Evolutionary conservation across 176 grass and related monocot genomes (phyloP), one percentile per base, ranked within the genome.

Genomic region (Themeda triandra): DNA sequence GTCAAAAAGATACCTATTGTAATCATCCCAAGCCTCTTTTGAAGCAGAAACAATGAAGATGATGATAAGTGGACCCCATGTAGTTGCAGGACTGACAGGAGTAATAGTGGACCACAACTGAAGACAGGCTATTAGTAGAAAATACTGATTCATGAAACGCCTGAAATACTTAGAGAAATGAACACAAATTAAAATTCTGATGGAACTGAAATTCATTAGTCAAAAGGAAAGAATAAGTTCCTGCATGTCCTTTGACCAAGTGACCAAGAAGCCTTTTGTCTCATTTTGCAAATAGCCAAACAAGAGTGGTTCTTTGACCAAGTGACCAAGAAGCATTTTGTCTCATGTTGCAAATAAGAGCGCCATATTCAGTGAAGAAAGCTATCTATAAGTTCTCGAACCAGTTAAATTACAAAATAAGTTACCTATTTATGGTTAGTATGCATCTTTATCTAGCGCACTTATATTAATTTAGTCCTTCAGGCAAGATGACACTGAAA

Each of bases 21-120:
- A 95, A 83, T 98, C 96, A 92, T 98, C 96, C 91, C 91, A 98
- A 35, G 92, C 92, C 83, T 98, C 96, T 90, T 98, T 98, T 67
- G 92, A 85, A 65, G 96, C 96, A 53, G 96, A 98, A 83, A 98
- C 93, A 69, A 86, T 82, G 89, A 98, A 98, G 63, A 98, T 98
- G 81, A 98, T 73, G 70, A 90, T 78, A 82, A 98, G 91, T 53
- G 96, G 96, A 79, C 87, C 96, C 96, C 96, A 98, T 71, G 92
- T 94, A 69, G 90, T 98, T 77, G 80, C 91, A 49, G 96, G 96
- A 78, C 84, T 98, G 37, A 98, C 92, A 80, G 96, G 92, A 65
- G 96, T 92, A 81, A 98, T 95, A 74, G 49, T 56, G 72, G 91
- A 76, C 96, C 96, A 98, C 65, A 98, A 83, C 74, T 98, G 96